A percentile compares a stretch with the other conserved stretches of the same genome.
phyloP scores from a whole-genome alignment of 75 land plant genomes.

The Cunninghamia lanceolata region DNA sequence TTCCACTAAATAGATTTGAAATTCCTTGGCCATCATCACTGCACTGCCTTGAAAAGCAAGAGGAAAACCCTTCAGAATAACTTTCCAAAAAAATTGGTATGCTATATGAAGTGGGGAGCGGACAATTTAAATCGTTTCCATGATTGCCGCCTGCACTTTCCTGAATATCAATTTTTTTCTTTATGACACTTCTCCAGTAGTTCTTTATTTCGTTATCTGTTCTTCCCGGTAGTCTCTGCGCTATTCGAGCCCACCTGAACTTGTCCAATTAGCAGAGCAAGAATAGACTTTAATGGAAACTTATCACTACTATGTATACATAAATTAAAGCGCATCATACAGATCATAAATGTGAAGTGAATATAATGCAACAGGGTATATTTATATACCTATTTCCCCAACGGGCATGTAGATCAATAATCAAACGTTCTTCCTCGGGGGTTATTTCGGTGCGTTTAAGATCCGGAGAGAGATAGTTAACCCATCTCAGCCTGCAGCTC shows the following conservation, averaged over 20 bases:
- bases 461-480: slow-evolving; percentile 79
- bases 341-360: neutral
- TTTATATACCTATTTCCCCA: slow-evolving; percentile 52
- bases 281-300: neutral
- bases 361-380: neutral
- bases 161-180: neutral
- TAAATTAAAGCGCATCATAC: no score
- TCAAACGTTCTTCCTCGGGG: slow-evolving; percentile 63
- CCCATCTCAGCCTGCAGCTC: slow-evolving; percentile 87
- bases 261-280: neutral
- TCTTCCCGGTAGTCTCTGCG: slow-evolving; percentile 11
- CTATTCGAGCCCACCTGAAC: slow-evolving; percentile 18
- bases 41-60: neutral
- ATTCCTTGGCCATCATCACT: neutral
- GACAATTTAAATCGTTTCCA: neutral
- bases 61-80: neutral
- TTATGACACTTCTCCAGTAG: slow-evolving; percentile 11
- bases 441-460: slow-evolving; percentile 79
- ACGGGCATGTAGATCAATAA: slow-evolving; percentile 74
- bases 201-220: slow-evolving; percentile 21
- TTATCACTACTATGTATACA: no score
- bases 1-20: neutral
- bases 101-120: neutral
- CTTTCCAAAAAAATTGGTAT: neutral
- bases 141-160: neutral